phyloP scores from a whole-genome alignment of 2,329 filamentous ascomycete species.

The Arthrobotrys iridis region DNA sequence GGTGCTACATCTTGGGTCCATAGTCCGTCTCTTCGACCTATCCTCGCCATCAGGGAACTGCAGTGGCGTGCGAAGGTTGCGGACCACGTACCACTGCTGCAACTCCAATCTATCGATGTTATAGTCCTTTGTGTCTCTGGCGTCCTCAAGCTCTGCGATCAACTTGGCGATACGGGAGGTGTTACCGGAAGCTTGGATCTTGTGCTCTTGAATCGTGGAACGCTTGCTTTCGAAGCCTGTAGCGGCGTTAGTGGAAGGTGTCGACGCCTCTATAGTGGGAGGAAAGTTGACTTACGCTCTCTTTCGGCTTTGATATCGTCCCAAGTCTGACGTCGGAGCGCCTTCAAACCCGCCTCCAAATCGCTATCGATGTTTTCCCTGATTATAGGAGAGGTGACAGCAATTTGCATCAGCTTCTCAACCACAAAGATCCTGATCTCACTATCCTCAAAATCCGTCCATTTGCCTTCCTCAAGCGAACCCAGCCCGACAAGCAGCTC shows the following conservation, averaged over 20 bases:
- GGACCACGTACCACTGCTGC: slow-evolving; percentile 54
- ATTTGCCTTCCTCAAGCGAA: slow-evolving; percentile 41
- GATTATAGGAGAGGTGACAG: slow-evolving; percentile 44
- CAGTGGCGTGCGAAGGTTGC: slow-evolving; percentile 54
- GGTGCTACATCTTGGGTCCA: slow-evolving; percentile 51
- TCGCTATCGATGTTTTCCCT: slow-evolving; percentile 46
- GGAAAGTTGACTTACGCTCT: slow-evolving; percentile 29
- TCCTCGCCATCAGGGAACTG: slow-evolving; percentile 54
- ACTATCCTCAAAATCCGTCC: slow-evolving; percentile 45
- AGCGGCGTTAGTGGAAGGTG: not conserved
- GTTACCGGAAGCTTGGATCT: slow-evolving; percentile 25
- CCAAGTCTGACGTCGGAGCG: slow-evolving; percentile 47
- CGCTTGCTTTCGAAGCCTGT: slow-evolving; percentile 48
- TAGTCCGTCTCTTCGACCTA: slow-evolving; percentile 53
- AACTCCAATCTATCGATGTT: slow-evolving; percentile 52
- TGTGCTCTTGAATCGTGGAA: slow-evolving; percentile 35
- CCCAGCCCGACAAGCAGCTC: slow-evolving; percentile 50
- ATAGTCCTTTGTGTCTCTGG: slow-evolving; percentile 49
- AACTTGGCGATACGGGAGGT: slow-evolving; percentile 42
- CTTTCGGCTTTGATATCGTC: slow-evolving; percentile 47
- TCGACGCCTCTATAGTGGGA: not conserved
- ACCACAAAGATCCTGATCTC: slow-evolving; percentile 50
- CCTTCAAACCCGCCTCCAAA: slow-evolving; percentile 41
- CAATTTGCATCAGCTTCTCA: slow-evolving; percentile 52
- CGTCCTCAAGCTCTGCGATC: slow-evolving; percentile 50